phyloP scores from a whole-genome alignment of 345 rosid species.

The Cochlearia excelsa region DNA sequence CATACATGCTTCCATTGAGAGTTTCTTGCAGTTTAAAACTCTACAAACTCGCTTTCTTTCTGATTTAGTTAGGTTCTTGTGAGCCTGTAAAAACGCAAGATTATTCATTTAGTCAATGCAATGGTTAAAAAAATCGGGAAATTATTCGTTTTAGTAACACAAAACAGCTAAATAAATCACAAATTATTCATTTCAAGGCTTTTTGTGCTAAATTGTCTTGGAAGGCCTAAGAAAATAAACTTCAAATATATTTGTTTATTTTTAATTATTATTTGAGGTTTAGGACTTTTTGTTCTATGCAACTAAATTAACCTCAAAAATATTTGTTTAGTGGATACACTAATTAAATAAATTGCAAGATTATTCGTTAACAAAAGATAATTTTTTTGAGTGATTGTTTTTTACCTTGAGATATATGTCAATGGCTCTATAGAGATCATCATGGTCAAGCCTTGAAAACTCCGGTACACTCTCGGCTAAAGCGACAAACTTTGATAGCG shows the following conservation, averaged over 20 bases:
- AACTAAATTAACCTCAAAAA: no score
- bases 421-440: conserved; percentile 90
- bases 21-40: conserved; percentile 86
- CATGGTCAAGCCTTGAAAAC: conserved; percentile 82
- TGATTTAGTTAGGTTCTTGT: conserved; percentile 71
- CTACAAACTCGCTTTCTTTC: conserved; percentile 84
- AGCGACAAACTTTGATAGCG: conserved; percentile 71
- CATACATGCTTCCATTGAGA: conserved; percentile 94
- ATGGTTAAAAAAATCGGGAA: no score
- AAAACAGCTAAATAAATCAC: no score
- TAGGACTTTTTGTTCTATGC: no score
- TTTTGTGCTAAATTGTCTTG: no score
- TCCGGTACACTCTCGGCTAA: conserved; percentile 79
- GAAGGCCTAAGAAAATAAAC: no score
- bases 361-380: not conserved
- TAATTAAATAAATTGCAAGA: not conserved
- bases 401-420: conserved; percentile 97
- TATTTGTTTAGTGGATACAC: no score
- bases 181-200: no score
- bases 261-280: no score
- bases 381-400: not conserved
- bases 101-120: no score
- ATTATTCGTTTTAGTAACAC: no score
- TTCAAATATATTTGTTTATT: no score
- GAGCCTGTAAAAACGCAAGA: conserved; percentile 47